phyloP scores from a whole-genome alignment of 2,329 filamentous ascomycete species.

The Arthrinium phaeospermum region DNA sequence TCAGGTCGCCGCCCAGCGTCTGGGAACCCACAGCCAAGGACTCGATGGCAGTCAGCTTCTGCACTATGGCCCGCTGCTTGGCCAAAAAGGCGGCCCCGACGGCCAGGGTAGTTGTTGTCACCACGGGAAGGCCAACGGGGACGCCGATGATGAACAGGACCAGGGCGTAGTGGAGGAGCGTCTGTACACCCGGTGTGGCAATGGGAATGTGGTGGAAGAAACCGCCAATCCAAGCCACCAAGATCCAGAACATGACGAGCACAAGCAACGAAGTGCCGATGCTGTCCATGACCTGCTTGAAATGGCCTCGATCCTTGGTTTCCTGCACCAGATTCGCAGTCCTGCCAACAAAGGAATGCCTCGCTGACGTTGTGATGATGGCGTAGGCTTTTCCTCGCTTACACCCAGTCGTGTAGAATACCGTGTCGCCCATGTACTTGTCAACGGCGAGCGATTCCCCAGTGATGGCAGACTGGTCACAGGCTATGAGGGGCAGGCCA shows the following conservation, averaged over 20 bases:
- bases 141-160: slow-evolving; percentile 80
- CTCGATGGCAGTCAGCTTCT: slow-evolving; percentile 81
- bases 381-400: slow-evolving; percentile 80
- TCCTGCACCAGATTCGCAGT: slow-evolving; percentile 77
- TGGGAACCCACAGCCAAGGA: slow-evolving; percentile 57
- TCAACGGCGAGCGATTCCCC: slow-evolving; percentile 81
- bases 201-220: slow-evolving; percentile 76
- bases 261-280: slow-evolving; percentile 77
- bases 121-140: slow-evolving; percentile 79
- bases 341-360: slow-evolving; percentile 77
- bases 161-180: slow-evolving; percentile 71
- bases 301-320: slow-evolving; percentile 77
- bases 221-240: slow-evolving; percentile 77
- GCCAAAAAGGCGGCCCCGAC: slow-evolving; percentile 80
- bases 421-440: slow-evolving; percentile 77
- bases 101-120: slow-evolving; percentile 78
- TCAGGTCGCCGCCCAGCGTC: slow-evolving; percentile 26
- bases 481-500: slow-evolving; percentile 71
- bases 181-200: slow-evolving; percentile 61
- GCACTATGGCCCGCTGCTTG: slow-evolving; percentile 79
- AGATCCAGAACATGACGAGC: slow-evolving; percentile 78
- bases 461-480: slow-evolving; percentile 81
- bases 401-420: slow-evolving; percentile 82
- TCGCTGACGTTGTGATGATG: slow-evolving; percentile 70
- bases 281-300: slow-evolving; percentile 85